Evolutionary conservation across 495 filamentous ascomycete genomes (phyloP).

Genomic region (Penicillium daleae): DNA sequence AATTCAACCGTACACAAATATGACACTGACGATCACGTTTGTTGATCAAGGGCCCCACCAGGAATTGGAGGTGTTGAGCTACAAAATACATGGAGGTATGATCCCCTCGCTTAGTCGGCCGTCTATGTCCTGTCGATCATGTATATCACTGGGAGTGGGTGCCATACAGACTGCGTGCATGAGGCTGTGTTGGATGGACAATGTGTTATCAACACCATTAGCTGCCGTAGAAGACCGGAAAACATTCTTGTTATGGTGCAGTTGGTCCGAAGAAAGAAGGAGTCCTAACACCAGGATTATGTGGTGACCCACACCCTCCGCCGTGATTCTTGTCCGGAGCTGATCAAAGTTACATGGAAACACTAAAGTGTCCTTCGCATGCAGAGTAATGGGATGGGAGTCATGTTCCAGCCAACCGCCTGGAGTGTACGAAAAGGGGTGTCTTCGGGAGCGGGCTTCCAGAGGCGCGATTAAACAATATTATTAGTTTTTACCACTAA

Average conservation of each 20-base stretch:
- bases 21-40: slow-evolving; percentile 16
- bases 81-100: slow-evolving; percentile 2
- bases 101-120: not conserved
- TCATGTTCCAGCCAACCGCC: not conserved
- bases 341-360: not conserved
- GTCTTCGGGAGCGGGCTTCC: not conserved
- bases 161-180: not conserved
- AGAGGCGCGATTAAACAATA: not conserved
- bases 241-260: not conserved
- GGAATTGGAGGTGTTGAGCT: not conserved
- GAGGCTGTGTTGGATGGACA: not conserved
- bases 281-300: not conserved
- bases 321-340: not conserved
- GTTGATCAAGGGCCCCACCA: slow-evolving; percentile 17
- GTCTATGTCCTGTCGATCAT: slow-evolving; percentile 1
- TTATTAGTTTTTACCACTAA: slow-evolving; percentile 6
- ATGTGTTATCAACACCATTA: not conserved
- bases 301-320: not conserved
- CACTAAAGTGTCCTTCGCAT: not conserved
- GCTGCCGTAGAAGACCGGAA: not conserved
- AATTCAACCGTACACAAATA: not conserved
- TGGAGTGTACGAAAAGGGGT: not conserved
- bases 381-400: not conserved
- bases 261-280: not conserved
- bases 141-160: not conserved